Conservation (phyloP, 2,329 filamentous ascomycete genomes). For the Aphanocladium album region DNA sequence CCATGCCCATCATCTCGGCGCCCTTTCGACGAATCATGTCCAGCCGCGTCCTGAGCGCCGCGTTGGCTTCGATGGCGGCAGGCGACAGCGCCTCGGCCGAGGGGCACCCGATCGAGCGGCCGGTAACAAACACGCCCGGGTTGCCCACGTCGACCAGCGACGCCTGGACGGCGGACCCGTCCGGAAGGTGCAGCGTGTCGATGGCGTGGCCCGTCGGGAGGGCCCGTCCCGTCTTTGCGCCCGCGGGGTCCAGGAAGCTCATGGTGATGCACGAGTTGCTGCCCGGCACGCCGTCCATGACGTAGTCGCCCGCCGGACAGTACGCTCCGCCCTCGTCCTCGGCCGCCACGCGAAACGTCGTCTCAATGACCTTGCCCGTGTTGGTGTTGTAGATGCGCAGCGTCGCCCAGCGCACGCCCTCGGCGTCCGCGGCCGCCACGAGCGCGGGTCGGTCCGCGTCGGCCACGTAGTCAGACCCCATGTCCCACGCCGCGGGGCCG, state of each 20-base stretch:
- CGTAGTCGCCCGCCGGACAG: conserved; percentile 43
- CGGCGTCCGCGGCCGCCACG: conserved; percentile 17
- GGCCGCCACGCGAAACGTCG: conserved; percentile 48
- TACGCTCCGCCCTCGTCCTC: conserved; percentile 22
- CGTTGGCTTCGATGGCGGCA: conserved; percentile 44
- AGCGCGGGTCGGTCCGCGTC: conserved; percentile 6
- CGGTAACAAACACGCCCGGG: conserved; percentile 55
- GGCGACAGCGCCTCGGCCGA: conserved; percentile 48
- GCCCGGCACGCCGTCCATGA: conserved; percentile 60
- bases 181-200: conserved; percentile 41
- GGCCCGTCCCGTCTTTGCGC: conserved; percentile 54
- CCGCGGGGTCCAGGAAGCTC: conserved; percentile 57
- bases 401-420: conserved; percentile 32
- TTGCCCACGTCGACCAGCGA: conserved; percentile 61
- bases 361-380: conserved; percentile 58
- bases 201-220: conserved; percentile 47
- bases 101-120: conserved; percentile 26
- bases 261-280: conserved; percentile 52
- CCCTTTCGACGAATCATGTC: conserved; percentile 54
- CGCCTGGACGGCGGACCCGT: conserved; percentile 32
- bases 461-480: conserved; percentile 22
- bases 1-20: conserved; percentile 57
- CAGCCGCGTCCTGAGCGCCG: conserved; percentile 39
- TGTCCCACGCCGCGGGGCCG: conserved; percentile 45
- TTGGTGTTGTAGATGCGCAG: conserved; percentile 68